Evolutionary conservation across 2,329 filamentous ascomycete genomes (phyloP), one percentile per base, ranked within the genome.

Genomic region (Epichloe hybrida): DNA sequence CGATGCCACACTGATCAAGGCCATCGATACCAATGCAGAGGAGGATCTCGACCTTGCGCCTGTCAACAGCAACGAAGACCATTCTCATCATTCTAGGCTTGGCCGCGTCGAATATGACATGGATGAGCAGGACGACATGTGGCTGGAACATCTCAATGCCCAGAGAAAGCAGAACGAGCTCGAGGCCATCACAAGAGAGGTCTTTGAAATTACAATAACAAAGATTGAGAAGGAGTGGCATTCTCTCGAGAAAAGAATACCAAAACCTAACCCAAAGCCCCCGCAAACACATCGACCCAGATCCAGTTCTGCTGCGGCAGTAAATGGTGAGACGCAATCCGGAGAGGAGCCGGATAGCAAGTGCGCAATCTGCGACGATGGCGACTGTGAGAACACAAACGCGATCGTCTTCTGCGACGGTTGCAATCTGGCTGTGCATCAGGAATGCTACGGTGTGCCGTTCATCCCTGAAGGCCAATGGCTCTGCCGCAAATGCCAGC

Each of bases 171-270:
- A 79, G 23, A 79, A 85, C 57, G 81, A 84, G 44, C 80, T 88
- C 21, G 88, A 94, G 58, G 75, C 82, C 2, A 93, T 98, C 60
- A 94, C 90, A 46, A 87, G 90, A 20, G 90, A 95, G 55, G 81
- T 96, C 48, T 96, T 98, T 61, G 93, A 98, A 65, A 94, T 97
- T 55, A 94, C 90, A 15, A 94, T 98, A 70, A 98, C 93, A 9
- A 96, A 96, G 66, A 96, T 98, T 53, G 93, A 98, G 67, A 96
- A 96, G 68, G 91, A 97, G 65, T 98, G 93, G 88, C 88, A 97
- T 65, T 86, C 88, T 5, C 73, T 98, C 7, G 93, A 98, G 67
- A 96, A 95, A 71, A 79, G 89, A 54, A 97, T 98, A 62, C 93
- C 93, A 0, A 98, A 98, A 64, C 88, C 90, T 13, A 95, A 95